A percentile compares a stretch with the other conserved stretches of the same genome.
phyloP scores from a whole-genome alignment of 345 rosid genomes.

The Isatis tinctoria region DNA sequence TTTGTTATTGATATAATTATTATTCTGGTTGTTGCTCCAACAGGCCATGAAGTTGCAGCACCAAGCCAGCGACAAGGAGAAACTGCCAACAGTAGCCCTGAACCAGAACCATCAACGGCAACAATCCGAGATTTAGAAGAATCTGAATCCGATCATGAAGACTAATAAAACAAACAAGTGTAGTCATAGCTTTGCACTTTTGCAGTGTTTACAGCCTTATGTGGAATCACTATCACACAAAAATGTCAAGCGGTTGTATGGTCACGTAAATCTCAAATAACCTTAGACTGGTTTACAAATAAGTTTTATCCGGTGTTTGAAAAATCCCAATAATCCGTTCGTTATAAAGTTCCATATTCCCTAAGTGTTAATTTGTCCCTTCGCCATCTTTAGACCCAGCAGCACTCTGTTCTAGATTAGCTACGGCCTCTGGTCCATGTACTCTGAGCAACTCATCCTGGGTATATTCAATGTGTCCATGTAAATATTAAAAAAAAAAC shows the following conservation, averaged over 20 bases:
- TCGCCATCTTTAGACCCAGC: conserved; percentile 38
- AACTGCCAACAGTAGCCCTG: conserved; percentile 2
- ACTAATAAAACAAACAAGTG: conserved; percentile 26
- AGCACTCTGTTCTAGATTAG: conserved; percentile 53
- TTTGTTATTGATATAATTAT: not conserved
- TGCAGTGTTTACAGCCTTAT: conserved; percentile 15
- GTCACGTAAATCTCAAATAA: conserved; percentile 21
- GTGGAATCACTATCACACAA: conserved; percentile 25
- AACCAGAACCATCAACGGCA: conserved; percentile 1
- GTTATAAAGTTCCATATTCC: not conserved
- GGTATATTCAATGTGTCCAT: not conserved
- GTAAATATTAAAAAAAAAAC: not conserved
- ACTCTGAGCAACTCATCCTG: conserved; percentile 76
- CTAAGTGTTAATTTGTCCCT: conserved; percentile 35
- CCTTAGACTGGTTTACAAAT: conserved; percentile 16
- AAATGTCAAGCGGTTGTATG: conserved; percentile 25
- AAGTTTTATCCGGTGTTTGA: not conserved
- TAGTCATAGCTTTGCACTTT: conserved; percentile 22
- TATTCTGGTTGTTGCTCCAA: not conserved
- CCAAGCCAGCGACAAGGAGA: conserved; percentile 17
- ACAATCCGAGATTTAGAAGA: conserved; percentile 30
- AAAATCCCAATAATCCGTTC: conserved; percentile 18
- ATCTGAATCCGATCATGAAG: conserved; percentile 31
- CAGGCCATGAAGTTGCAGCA: conserved; percentile 6
- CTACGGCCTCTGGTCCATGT: conserved; percentile 74